Percentiles rank a stretch among this genome's conserved stretches.
Conservation (phyloP, 306 rosid species). For the Chamaecrista fasciculata region DNA sequence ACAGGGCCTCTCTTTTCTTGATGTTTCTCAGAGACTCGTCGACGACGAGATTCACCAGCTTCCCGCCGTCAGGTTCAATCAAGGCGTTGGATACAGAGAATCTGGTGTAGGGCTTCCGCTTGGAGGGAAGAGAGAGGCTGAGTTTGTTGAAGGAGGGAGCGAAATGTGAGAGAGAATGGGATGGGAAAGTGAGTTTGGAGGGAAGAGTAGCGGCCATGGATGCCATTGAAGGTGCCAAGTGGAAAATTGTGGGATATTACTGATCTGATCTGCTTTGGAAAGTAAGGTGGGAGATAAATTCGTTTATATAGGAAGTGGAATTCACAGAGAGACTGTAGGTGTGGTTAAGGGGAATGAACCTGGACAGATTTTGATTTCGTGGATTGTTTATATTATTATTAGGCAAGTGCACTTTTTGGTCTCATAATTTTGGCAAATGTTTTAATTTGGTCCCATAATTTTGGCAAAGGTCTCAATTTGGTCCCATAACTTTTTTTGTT, state of each 20-base stretch:
- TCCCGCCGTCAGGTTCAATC: constrained; percentile 96
- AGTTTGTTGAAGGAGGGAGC: constrained; percentile 38
- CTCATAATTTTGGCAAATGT: no score
- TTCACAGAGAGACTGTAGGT: not conserved
- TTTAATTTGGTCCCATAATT: no score
- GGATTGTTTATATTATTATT: no score
- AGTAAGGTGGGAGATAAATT: not conserved
- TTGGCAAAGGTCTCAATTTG: no score
- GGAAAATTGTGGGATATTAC: constrained; percentile 34
- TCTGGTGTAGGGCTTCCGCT: constrained; percentile 25
- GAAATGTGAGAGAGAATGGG: constrained; percentile 56
- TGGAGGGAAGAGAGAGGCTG: constrained; percentile 17
- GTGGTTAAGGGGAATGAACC: constrained; percentile 34
- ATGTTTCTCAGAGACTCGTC: constrained; percentile 43
- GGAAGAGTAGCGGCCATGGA: constrained; percentile 65
- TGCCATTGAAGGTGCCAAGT: constrained; percentile 51
- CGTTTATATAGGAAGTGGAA: not conserved
- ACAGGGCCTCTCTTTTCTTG: constrained; percentile 64
- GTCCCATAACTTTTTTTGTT: no score
- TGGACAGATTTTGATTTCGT: no score
- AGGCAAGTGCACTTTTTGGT: no score
- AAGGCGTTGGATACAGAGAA: constrained; percentile 59
- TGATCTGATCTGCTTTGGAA: not conserved
- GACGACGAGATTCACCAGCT: constrained; percentile 74
- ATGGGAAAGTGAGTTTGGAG: constrained; percentile 42